Evolutionary conservation across 352 stramenopile genomes (phyloP), one percentile per base, ranked within the genome.

Genomic region (Hyaloperonospora arabidopsidis): DNA sequence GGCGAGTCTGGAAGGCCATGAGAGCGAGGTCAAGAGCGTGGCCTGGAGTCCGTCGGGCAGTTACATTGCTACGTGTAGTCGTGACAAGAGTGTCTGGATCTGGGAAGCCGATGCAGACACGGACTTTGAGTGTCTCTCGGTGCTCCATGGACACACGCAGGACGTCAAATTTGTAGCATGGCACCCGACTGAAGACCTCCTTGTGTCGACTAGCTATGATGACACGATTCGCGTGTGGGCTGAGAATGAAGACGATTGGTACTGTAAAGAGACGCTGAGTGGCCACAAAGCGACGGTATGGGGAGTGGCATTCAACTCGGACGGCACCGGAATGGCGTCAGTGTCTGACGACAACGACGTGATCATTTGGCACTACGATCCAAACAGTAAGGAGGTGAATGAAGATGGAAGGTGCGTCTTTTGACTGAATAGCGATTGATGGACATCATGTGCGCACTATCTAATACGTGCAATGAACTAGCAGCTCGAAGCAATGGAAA

Each of bases 41-140:
- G 75, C 84, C 21, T 99, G 95, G 94, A 98, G 94, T 65, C 66
- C 77, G 0, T 96, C 89, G 11, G 96, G 92, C 0, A 74, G 81
- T 18, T 87, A 97, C 40, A 65, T 99, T 23, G 97, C 97, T n/a
- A 98, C 91, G 7, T 98, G 95, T 70, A 96, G 95, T 43, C 79
- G 96, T n/a, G 96, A 99, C 74, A 99, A 99, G 70, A 97, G 85
- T 60, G 86, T 99, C 45, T 99, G 96, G 96, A 93, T 99, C 64
- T 99, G 95, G 95, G 96, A 98, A 64, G 95, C 77, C 22, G 86
- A 95, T 14, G 75, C 87, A 1, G 90, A 96, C 44, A 95, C 86
- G 38, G 94, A 98, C 59, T 98, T 98, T 70, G 96, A 99, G 79
- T 98, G 95, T 70, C 76, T 98, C 23, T 95, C 91, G 10, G 95